Evolutionary conservation across 2,329 filamentous ascomycete genomes (phyloP).

Genomic region (Paecilomyces dactylethromorphus): DNA sequence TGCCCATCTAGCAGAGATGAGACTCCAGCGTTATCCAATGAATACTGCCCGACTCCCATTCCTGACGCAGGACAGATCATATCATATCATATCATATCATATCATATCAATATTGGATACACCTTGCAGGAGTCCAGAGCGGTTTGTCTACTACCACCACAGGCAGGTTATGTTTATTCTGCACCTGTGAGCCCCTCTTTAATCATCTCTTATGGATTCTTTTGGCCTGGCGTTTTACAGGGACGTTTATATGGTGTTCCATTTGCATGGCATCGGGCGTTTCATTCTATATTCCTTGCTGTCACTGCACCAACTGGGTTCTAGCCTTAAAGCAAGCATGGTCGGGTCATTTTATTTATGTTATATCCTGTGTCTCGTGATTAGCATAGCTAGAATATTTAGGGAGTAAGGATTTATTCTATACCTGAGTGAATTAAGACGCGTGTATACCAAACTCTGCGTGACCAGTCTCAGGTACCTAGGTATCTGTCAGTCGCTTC

Average conservation of each 20-base stretch:
- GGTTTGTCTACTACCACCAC: background rate
- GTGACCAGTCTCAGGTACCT: background rate
- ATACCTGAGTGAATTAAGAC: background rate
- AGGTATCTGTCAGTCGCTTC: no score
- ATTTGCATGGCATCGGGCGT: constrained; percentile 23
- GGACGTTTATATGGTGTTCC: constrained; percentile 5
- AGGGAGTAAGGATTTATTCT: background rate
- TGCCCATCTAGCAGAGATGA: background rate
- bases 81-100: no score
- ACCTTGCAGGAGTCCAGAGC: background rate
- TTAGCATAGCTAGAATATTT: background rate
- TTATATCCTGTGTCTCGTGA: background rate
- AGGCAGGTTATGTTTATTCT: background rate
- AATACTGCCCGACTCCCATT: background rate
- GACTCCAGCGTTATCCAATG: background rate
- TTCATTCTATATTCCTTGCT: background rate
- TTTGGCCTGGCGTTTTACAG: constrained; percentile 10
- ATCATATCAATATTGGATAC: background rate
- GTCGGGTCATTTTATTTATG: background rate
- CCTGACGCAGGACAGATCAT: background rate
- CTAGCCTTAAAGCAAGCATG: background rate
- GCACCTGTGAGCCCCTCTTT: background rate
- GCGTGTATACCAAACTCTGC: background rate
- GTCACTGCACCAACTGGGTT: background rate
- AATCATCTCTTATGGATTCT: background rate